Base-by-base conservation (phyloP, 2,329 filamentous ascomycete genomes). In the Colletotrichum brevisporum region DNA sequence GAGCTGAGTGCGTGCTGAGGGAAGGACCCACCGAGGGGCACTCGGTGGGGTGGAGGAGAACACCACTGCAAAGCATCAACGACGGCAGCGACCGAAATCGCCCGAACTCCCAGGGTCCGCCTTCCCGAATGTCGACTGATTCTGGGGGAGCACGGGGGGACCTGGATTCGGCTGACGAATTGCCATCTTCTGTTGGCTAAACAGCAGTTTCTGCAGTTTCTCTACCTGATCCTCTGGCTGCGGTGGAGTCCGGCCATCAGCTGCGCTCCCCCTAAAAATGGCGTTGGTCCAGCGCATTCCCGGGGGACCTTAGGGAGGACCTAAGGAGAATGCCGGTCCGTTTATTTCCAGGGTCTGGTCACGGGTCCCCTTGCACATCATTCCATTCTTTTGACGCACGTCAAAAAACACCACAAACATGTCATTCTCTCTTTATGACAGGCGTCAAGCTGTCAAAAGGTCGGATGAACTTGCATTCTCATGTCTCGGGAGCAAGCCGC, bases 71-170 rank as follows among this genome's bases (percentile, higher is more conserved):
- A 24, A 24, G 31, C 31, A 36, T 36, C 8, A 36, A 36, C 31
- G 31, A 36, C 31, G 31, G 31, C 31, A 36, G 39, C 27, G 27
- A 47, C 60, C 60, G 54, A 48, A 21, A 64, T 45, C 47, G 47
- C 24, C 62, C 47, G 21, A 24, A 3, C 51, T 36, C 31, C 27
- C 21, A 27, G n/a, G 59, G 51, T 26, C n/a, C 26, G 24, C 8
- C 10, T 58, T 54, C 53, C 59, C 52, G 43, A 55, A 18, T 43
- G 58, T 67, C 64, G 64, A 52, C 43, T 67, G 64, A 57, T 63
- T 56, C 8, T 36, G 10, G 58, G 31, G 18, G 3, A 12, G 10
- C 15, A 8, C 24, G 18, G 43, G 43, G 43, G 2, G 9, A 16
- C 45, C 45, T n/a, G 45, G n/a, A 2, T n/a, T n/a, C 15, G 6